Percentiles rank a stretch among this genome's conserved stretches.
Conservation (phyloP, 2,329 filamentous ascomycete species). For the Graphilbum fragrans region DNA sequence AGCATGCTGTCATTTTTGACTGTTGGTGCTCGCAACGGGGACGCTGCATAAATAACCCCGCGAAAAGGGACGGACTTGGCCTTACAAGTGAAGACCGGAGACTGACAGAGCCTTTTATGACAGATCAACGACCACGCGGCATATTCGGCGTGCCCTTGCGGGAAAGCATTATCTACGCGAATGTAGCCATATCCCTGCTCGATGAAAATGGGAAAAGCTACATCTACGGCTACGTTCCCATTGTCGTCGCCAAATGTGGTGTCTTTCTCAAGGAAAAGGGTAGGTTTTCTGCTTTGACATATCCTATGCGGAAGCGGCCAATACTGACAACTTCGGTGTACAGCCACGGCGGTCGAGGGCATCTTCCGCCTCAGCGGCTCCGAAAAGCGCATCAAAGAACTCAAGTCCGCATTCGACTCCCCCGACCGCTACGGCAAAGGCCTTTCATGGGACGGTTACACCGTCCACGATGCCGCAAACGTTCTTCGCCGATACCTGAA, state of each 20-base stretch:
- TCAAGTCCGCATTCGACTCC: conserved; percentile 84
- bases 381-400: conserved; percentile 95
- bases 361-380: conserved; percentile 95
- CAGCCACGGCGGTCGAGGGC: conserved; percentile 87
- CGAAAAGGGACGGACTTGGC: too few relatives aligned
- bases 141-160: conserved; percentile 93
- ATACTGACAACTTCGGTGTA: conserved; percentile 13
- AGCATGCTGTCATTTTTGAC: too few relatives aligned
- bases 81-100: too few relatives aligned
- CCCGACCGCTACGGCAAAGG: conserved; percentile 94
- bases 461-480: conserved; percentile 95
- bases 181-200: conserved; percentile 92
- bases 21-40: too few relatives aligned
- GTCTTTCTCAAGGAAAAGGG: conserved; percentile 97
- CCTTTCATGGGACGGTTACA: conserved; percentile 93
- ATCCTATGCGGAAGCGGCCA: conserved; percentile 7
- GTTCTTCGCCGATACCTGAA: conserved; percentile 92
- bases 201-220: conserved; percentile 90
- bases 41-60: too few relatives aligned
- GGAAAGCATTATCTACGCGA: conserved; percentile 92
- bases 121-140: conserved; percentile 47
- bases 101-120: too few relatives aligned
- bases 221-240: conserved; percentile 96
- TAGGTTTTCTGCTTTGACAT: conserved; percentile 29
- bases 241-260: conserved; percentile 95